Evolutionary conservation across 1,284 basidiomycete species (phyloP), one percentile per base, ranked within the genome.

Genomic region (Sporisorium iseilematis-ciliati): DNA sequence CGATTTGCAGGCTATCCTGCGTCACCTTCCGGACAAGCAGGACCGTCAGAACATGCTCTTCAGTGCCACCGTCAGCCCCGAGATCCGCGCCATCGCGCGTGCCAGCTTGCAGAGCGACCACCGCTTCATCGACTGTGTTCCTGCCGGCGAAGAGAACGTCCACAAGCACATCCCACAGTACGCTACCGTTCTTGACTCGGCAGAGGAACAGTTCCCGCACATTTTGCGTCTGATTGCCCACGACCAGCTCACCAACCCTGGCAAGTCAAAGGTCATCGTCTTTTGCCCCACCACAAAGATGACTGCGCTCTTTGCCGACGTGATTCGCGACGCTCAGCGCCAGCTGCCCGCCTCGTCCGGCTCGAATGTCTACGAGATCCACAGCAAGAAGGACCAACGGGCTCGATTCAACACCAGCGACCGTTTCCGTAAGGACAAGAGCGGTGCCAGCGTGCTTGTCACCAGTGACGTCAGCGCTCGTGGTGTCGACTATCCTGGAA

Each of bases 1-100:
- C 49, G 95, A 97, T 76, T 91, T 99, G 49, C 90, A 93, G 41
- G 89, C 88, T 1, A 95, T 98, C 80, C 87, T 90, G 35, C 80
- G 87, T 2, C 88, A 88, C 76, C 88, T 98, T n/a, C 93, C 93
- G 18, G 86, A 87, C 35, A 85, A 88, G 2, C 89, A 90, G 0
- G 85, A 91, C 62, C 90, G 95, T 21, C 93, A 95, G 84, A 98
- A 95, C 0, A 92, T 97, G 88, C 88, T 99, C 71, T 97, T 98
- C 87, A 95, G 93, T n/a, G 95, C 96, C 11, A 97, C 89, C 20
- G 88, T 89, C 51, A 88, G 88, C 45, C 82, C 78, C 18, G 86
- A 87, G 58, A 88, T 90, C 61, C 79, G 84, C 33, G 80, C 84
- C 49, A 86, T 89, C 54, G 88, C 89, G 1, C 81, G 85, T 31